Percentiles rank a stretch among this genome's conserved stretches.
phyloP scores from a whole-genome alignment of 331 rosid genomes.

The Prunus yedoensis region DNA sequence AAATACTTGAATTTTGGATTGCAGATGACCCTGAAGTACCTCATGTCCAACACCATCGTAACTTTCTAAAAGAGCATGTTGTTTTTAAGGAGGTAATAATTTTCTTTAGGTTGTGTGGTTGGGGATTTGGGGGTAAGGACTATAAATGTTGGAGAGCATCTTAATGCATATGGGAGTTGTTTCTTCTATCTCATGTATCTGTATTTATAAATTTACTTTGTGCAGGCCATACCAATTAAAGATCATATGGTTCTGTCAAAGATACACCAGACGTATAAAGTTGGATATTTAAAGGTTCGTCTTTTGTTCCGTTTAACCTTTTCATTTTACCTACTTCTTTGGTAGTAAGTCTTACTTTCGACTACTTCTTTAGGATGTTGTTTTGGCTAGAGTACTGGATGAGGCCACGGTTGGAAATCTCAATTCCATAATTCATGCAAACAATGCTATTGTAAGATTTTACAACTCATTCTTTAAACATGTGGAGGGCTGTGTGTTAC shows the following conservation, averaged over 20 bases:
- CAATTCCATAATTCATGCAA: constrained; percentile 80
- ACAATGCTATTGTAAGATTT: constrained; percentile 77
- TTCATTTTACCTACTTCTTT: constrained; percentile 15
- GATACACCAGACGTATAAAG: constrained; percentile 95
- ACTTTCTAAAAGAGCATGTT: constrained; percentile 81
- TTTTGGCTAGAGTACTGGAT: constrained; percentile 83
- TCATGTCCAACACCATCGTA: constrained; percentile 69
- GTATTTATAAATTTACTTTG: constrained; percentile 17
- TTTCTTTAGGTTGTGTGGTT: constrained; percentile 11
- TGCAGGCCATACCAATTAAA: constrained; percentile 91
- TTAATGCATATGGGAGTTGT: constrained; percentile 8
- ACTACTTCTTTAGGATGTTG: constrained; percentile 67
- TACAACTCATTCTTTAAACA: background rate
- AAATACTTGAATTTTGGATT: constrained; percentile 21
- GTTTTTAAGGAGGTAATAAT: constrained; percentile 85
- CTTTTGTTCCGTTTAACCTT: constrained; percentile 5
- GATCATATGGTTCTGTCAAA: constrained; percentile 70
- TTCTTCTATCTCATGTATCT: background rate
- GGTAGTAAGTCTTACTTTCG: constrained; percentile 27
- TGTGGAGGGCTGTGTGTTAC: background rate
- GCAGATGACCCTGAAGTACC: constrained; percentile 88
- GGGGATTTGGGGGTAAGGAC: constrained; percentile 8
- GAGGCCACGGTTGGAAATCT: constrained; percentile 78
- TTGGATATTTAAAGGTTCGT: constrained; percentile 88
- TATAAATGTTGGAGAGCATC: constrained; percentile 14